Base-by-base conservation (phyloP, 225 moss, liverwort and hornwort genomes). In the Polytrichum formosum region DNA sequence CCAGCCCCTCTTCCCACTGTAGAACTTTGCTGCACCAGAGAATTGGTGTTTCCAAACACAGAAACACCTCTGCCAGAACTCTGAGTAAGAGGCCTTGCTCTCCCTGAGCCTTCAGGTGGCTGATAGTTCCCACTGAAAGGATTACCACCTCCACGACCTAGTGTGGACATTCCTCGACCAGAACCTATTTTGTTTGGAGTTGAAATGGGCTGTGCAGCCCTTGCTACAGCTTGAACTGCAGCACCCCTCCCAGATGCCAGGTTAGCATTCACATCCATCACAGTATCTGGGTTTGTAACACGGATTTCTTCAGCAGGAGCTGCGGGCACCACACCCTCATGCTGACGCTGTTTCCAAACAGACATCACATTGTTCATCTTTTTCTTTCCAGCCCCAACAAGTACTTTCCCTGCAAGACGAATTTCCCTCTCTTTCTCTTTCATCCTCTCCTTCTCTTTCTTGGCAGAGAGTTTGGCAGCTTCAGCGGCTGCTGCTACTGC, bases 281-380 rank as follows among this genome's bases (percentile, higher is more conserved):
- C 26, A 27, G 70, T 46, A 25, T 92, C 94, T 37, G 76, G 73
- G 22, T 79, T 80, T 62, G 84, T 71, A 65, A 72, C 56, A 69
- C 75, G 76, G 58, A 76, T 75, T 28, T 80, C 90, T 74, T 90
- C 93, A 53, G 62, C 63, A 30, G 69, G 27, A 64, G 73, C 37
- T 25, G 74, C 83, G 61, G 83, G 88, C 22, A 73, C 69, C 55
- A 68, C 81, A 28, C 90, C 91, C 72, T 98, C 94, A 26, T 85
- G 83, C 78, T 98, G 98, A 7, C 98, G 92, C 63, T 98, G 98
- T 76, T 98, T 98, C 98, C 98, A 98, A 68, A 94, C 88, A 55
- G 95, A 88, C 92, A 94, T 91, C 73, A 86, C 94, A 73, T 82
- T 94, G 72, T 84, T 91, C 79, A 94, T 91, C 83, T 98, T 98